Conservation (phyloP, 495 filamentous ascomycete genomes). For the Cercophora newfieldiana region DNA sequence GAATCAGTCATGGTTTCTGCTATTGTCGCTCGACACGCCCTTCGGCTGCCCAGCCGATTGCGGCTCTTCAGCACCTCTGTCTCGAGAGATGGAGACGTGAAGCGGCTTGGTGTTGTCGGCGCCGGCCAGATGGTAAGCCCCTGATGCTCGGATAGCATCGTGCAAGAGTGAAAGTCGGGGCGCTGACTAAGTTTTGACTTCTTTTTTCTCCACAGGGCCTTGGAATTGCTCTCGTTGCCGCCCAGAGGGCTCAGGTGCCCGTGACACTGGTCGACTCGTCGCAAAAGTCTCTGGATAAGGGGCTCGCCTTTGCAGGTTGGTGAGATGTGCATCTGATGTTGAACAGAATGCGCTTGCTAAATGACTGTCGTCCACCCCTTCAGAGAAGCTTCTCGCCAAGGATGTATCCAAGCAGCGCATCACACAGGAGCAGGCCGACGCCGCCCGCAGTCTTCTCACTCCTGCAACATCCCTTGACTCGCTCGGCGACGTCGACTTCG, state of each 20-base stretch:
- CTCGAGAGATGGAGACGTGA: constrained; percentile 66
- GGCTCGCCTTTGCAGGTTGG: constrained; percentile 83
- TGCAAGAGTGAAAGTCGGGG: not conserved
- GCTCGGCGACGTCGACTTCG: constrained; percentile 86
- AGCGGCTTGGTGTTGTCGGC: constrained; percentile 87
- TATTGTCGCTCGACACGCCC: constrained; percentile 34
- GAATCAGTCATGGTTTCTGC: constrained; percentile 35
- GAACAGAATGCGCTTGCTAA: not conserved
- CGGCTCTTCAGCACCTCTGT: constrained; percentile 57
- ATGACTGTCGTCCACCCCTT: not conserved
- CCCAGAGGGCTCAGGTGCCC: constrained; percentile 77
- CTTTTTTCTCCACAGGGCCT: constrained; percentile 64
- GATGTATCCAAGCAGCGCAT: constrained; percentile 84
- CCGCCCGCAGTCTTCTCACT: constrained; percentile 63
- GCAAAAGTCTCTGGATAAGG: constrained; percentile 86
- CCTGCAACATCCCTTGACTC: constrained; percentile 74
- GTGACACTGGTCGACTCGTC: constrained; percentile 86
- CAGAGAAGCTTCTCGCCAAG: constrained; percentile 90
- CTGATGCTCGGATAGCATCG: not conserved
- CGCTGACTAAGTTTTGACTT: not conserved
- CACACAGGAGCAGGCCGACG: constrained; percentile 73
- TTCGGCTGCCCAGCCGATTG: constrained; percentile 38
- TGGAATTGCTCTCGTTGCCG: constrained; percentile 93
- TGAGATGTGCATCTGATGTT: constrained; percentile 1
- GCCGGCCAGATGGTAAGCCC: constrained; percentile 88